Evolutionary conservation across 257 asterid genomes (phyloP).

Genomic region (Agastache rugosa): DNA sequence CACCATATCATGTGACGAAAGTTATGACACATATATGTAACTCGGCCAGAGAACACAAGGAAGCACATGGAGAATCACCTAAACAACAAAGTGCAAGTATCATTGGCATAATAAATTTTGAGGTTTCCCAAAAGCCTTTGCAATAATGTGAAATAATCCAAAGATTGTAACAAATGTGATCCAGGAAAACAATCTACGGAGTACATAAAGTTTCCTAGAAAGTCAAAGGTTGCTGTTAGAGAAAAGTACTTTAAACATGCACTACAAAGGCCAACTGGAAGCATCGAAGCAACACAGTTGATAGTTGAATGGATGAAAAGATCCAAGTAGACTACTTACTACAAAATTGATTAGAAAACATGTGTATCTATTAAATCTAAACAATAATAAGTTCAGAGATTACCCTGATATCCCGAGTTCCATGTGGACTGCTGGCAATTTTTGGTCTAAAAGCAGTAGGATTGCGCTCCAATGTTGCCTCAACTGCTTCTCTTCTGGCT

Average conservation of each 20-base stretch:
- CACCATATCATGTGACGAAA: background rate
- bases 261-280: constrained; percentile 13
- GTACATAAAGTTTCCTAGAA: constrained; percentile 2
- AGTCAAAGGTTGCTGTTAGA: background rate
- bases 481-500: constrained; percentile 92
- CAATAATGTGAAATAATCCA: background rate
- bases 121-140: background rate
- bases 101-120: background rate
- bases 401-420: constrained; percentile 83
- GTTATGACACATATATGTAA: constrained; percentile 1
- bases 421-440: constrained; percentile 93
- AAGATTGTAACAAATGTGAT: background rate
- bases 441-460: constrained; percentile 96
- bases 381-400: constrained; percentile 30
- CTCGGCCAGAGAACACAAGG: constrained; percentile 2
- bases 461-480: constrained; percentile 89
- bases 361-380: background rate
- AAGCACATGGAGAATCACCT: constrained; percentile 10
- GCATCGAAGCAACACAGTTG: constrained; percentile 6
- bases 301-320: constrained; percentile 22
- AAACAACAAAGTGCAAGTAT: background rate
- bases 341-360: background rate
- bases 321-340: constrained; percentile 11
- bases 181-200: background rate
- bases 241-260: constrained; percentile 23